Percentiles rank a stretch among this genome's conserved stretches.
phyloP scores from a whole-genome alignment of 495 filamentous ascomycete species.

The Arthonia radiata region DNA sequence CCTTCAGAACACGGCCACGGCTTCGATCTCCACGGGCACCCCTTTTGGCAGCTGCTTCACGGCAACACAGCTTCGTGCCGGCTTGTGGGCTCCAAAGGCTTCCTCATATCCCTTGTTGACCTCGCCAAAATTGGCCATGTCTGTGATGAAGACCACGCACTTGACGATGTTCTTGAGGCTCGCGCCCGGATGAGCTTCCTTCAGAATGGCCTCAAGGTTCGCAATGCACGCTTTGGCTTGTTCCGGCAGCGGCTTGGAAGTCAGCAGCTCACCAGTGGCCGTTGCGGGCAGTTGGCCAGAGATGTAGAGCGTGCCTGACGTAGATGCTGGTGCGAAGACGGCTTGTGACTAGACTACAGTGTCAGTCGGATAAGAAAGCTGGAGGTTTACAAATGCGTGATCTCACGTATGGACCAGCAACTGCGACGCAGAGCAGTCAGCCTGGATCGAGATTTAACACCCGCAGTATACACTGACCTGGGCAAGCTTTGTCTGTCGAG shows the following conservation, averaged over 20 bases:
- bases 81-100: slow-evolving; percentile 70
- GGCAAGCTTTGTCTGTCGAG: background rate
- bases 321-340: too few relatives aligned
- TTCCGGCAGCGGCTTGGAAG: slow-evolving; percentile 51
- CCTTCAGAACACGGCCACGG: slow-evolving; percentile 31
- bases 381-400: background rate
- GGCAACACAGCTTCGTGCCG: slow-evolving; percentile 78
- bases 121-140: slow-evolving; percentile 63
- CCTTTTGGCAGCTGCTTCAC: slow-evolving; percentile 76
- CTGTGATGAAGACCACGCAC: slow-evolving; percentile 51
- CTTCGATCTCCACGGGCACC: slow-evolving; percentile 83
- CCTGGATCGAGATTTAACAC: background rate
- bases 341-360: slow-evolving; percentile 49
- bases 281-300: slow-evolving; percentile 84
- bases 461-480: background rate
- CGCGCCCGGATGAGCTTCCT: slow-evolving; percentile 56
- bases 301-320: slow-evolving; percentile 62
- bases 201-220: slow-evolving; percentile 55
- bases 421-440: too few relatives aligned
- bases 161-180: slow-evolving; percentile 53
- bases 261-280: slow-evolving; percentile 42
- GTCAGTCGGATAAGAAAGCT: background rate
- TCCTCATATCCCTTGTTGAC: slow-evolving; percentile 81
- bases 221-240: slow-evolving; percentile 52
- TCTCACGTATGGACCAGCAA: background rate